Conservation (phyloP, 1,284 basidiomycete genomes). For the Stereum hirsutum region DNA sequence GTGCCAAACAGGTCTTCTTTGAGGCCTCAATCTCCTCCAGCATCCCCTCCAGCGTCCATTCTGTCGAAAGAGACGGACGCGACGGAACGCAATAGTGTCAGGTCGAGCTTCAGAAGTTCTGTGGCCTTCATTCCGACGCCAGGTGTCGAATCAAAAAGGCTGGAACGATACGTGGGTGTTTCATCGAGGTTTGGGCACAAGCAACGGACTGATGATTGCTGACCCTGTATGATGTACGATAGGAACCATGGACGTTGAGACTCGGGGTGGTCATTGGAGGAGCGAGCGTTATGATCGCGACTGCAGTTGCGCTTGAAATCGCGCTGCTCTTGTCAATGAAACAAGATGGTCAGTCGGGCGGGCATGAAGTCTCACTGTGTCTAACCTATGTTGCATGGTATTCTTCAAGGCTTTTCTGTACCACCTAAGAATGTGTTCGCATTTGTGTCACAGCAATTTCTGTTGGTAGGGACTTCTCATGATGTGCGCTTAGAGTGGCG, state of each 20-base stretch:
- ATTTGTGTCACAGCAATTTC: slow-evolving; percentile 40
- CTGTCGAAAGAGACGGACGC: too few species aligned
- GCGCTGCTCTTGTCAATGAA: slow-evolving; percentile 29
- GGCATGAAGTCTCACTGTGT: background rate
- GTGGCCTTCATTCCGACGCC: slow-evolving; percentile 10
- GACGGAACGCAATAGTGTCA: too few species aligned
- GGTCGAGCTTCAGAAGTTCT: slow-evolving; percentile 7
- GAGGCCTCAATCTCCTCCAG: too few species aligned
- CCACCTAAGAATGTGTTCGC: slow-evolving; percentile 37
- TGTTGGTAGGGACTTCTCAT: slow-evolving; percentile 37
- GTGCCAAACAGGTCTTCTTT: too few species aligned
- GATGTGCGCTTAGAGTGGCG: too few species aligned
- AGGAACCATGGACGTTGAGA: slow-evolving; percentile 38
- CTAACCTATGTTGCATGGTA: background rate
- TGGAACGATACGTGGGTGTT: slow-evolving; percentile 9
- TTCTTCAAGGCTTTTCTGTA: slow-evolving; percentile 38
- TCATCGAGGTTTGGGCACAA: background rate
- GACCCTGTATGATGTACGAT: background rate
- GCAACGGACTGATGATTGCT: background rate
- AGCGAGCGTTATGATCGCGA: slow-evolving; percentile 30
- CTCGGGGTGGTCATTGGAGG: slow-evolving; percentile 31
- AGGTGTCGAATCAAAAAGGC: slow-evolving; percentile 6
- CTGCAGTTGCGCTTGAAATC: slow-evolving; percentile 43
- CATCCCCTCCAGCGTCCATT: too few species aligned
- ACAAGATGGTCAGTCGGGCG: slow-evolving; percentile 30